These are phyloP conservation scores for Amphichorda felina DNA, from an alignment of 2,329 filamentous ascomycete species.

Conservation along the genomic window DNA sequence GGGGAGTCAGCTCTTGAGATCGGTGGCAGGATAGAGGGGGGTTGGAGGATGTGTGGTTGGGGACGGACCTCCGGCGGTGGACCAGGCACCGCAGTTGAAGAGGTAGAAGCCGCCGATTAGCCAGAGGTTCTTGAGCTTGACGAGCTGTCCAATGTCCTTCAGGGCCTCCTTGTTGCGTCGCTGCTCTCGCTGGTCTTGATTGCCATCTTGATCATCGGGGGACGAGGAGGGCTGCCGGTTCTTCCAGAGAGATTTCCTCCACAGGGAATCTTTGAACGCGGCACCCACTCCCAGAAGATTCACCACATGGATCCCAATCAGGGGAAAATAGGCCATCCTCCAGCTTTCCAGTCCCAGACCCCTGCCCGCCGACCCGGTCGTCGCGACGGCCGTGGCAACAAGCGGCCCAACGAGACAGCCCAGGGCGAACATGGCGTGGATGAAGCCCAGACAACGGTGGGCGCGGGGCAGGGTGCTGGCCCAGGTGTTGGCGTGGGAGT, in stretches of 20 bases:
- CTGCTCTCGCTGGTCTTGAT: background rate
- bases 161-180: slow-evolving; percentile 2
- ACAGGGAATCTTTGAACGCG: slow-evolving; percentile 1
- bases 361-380: background rate
- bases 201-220: no score
- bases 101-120: slow-evolving; percentile 6
- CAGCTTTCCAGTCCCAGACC: background rate
- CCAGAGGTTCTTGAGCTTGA: slow-evolving; percentile 5
- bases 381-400: slow-evolving; percentile 5
- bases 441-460: slow-evolving; percentile 6
- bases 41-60: no score
- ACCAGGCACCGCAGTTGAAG: slow-evolving; percentile 5
- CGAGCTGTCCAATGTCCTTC: slow-evolving; percentile 1
- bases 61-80: slow-evolving; percentile 5
- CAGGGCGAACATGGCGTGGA: slow-evolving; percentile 6
- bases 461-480: slow-evolving; percentile 2
- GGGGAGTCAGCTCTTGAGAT: background rate
- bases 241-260: background rate
- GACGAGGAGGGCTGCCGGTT: no score
- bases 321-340: slow-evolving; percentile 2
- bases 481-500: slow-evolving; percentile 5
- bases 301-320: slow-evolving; percentile 3
- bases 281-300: slow-evolving; percentile 1
- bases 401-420: slow-evolving; percentile 5
- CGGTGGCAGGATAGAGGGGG: background rate